phyloP scores from a whole-genome alignment of 345 rosid genomes.

The Heritiera fomes region DNA sequence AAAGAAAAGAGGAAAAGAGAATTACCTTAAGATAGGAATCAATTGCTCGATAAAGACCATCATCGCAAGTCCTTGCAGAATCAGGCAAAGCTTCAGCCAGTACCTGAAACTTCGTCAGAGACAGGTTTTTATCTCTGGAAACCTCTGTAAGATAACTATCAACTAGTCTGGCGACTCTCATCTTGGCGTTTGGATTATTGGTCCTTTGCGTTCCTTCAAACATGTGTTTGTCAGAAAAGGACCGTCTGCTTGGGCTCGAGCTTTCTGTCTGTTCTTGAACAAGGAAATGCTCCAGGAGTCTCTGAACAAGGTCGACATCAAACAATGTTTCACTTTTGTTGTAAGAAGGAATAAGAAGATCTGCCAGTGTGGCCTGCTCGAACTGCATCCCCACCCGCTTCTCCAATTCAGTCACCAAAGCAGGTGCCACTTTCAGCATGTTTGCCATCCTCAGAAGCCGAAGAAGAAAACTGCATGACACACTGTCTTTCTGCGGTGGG shows the following conservation, averaged over 20 bases:
- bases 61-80: conserved; percentile 89
- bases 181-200: conserved; percentile 68
- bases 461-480: conserved; percentile 85
- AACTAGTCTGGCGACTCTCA: conserved; percentile 96
- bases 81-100: conserved; percentile 96
- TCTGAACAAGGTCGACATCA: conserved; percentile 93
- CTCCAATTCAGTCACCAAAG: conserved; percentile 85
- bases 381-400: conserved; percentile 96
- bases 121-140: conserved; percentile 87
- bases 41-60: conserved; percentile 94
- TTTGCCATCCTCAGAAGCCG: conserved; percentile 75
- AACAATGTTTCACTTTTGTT: conserved; percentile 66
- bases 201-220: conserved; percentile 47
- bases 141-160: conserved; percentile 97
- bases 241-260: conserved; percentile 67
- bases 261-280: conserved; percentile 87
- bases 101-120: conserved; percentile 85
- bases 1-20: not conserved
- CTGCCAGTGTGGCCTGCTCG: conserved; percentile 83
- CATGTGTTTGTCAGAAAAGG: conserved; percentile 60
- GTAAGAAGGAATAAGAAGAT: conserved; percentile 76
- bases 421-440: conserved; percentile 88
- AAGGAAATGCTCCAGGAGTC: conserved; percentile 89
- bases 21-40: conserved; percentile 93
- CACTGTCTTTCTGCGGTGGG: conserved; percentile 89